Base-by-base conservation (phyloP, 257 asterid genomes). In the Gynochthodes officinalis region DNA sequence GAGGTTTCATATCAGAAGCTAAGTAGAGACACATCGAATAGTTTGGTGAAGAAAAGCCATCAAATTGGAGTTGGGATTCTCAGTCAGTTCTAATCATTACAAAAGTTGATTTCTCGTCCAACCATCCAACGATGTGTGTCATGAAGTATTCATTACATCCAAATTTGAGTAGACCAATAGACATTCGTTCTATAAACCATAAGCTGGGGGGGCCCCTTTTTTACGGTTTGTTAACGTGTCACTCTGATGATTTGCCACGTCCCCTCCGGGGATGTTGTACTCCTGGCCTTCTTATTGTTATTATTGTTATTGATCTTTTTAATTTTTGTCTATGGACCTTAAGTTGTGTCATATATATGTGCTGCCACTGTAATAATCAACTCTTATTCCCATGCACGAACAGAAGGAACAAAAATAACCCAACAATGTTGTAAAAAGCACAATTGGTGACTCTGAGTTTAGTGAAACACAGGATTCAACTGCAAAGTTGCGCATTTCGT, bases 31-130 rank as follows among this genome's bases (percentile, higher is more conserved):
- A 54, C 40, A 7, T 66, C 33, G 1, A 43, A 13, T 71, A 54
- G 71, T 78, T 82, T 77, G 85, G 84, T 81, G 27, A 62, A 74
- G 76, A 70, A 72, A 62, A 73, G 65, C 72, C 63, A 73, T 79
- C 79, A 59, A 66, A 69, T 63, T 64, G 78, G 64, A 59, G 69
- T 62, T 68, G 79, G 76, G 69, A 50, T 25, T 32, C 7, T 72
- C 71, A 46, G 77, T 79, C 84, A 53, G 72, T 40, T 19, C 39
- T n/a, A 59, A 82, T 84, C 73, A 86, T 82, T 75, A n/a, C 59
- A 27, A 28, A 67, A 25, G 43, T 77, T 83, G 85, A 81, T 9
- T 71, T 30, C 62, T 33, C n/a, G 18, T 78, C 64, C 43, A 44
- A 70, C 69, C 63, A 71, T 48, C 70, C 59, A 64, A 64, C 49